Conservation (phyloP, 306 rosid genomes). For the Ormosia semicastrata region DNA sequence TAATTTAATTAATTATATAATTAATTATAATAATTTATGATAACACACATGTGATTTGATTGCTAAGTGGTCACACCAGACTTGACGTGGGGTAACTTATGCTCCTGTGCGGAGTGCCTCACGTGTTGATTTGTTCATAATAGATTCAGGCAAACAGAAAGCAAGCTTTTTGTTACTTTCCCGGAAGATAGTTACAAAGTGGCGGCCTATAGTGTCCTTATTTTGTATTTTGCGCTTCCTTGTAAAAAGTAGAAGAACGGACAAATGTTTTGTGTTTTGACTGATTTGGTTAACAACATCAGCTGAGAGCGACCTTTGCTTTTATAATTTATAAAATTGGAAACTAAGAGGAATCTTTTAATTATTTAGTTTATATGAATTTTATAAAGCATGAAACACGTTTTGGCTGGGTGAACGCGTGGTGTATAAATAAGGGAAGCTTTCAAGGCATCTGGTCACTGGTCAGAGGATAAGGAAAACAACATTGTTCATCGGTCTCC, state of each 20-base stretch:
- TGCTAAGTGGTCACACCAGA: too few species aligned
- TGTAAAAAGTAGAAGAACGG: neutral
- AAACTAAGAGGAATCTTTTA: neutral
- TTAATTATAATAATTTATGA: too few species aligned
- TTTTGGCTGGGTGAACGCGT: neutral
- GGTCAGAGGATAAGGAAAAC: neutral
- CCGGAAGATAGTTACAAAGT: neutral
- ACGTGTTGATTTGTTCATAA: too few species aligned
- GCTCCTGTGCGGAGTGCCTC: too few species aligned
- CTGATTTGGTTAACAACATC: neutral
- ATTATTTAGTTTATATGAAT: neutral
- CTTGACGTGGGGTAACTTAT: too few species aligned
- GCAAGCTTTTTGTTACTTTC: neutral
- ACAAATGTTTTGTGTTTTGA: neutral
- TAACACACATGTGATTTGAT: too few species aligned
- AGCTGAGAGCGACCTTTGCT: neutral
- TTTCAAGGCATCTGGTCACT: neutral
- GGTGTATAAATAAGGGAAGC: neutral
- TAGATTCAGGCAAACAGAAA: too few species aligned
- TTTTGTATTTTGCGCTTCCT: too few species aligned
- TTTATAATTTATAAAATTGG: neutral
- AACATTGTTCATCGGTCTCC: neutral
- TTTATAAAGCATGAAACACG: constrained; percentile 2
- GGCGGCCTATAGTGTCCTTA: too few species aligned
- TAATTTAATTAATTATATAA: too few species aligned